phyloP scores from a whole-genome alignment of 441 rosid genomes.

The Mallotus japonicus region DNA sequence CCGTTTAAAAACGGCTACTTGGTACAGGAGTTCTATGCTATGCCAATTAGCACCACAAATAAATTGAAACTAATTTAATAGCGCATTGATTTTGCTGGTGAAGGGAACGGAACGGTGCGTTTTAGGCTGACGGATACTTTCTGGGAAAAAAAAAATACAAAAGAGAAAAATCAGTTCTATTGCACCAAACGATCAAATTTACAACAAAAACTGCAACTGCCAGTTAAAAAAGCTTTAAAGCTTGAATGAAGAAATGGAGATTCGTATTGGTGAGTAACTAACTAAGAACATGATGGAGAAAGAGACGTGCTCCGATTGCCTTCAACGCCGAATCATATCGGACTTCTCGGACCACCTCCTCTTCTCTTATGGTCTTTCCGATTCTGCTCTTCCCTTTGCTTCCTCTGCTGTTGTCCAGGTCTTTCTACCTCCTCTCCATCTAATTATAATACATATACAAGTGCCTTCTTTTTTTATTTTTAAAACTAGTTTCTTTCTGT shows the following conservation, averaged over 20 bases:
- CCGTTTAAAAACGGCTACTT: too few relatives aligned
- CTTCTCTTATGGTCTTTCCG: conserved; percentile 65
- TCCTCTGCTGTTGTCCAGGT: conserved; percentile 83
- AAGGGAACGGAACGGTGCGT: background rate
- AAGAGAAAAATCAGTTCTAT: too few relatives aligned
- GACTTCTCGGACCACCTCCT: conserved; percentile 64
- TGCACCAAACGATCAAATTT: background rate
- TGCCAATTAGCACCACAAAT: too few relatives aligned
- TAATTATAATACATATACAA: background rate
- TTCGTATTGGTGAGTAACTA: too few relatives aligned
- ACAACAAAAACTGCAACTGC: too few relatives aligned
- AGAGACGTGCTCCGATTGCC: conserved; percentile 60
- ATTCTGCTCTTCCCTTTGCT: conserved; percentile 67
- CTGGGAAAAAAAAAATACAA: background rate
- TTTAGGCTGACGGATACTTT: background rate
- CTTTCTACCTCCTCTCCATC: background rate
- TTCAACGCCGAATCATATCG: conserved; percentile 55
- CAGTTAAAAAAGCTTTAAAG: too few relatives aligned
- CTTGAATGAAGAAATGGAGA: too few relatives aligned
- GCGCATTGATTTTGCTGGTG: background rate
- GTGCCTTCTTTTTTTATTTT: background rate
- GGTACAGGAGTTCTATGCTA: too few relatives aligned
- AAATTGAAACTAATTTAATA: too few relatives aligned
- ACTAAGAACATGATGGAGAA: background rate
- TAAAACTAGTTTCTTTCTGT: conserved; percentile 15